Base-by-base conservation (phyloP, 2,329 filamentous ascomycete species). In the Colletotrichum camelliae region DNA sequence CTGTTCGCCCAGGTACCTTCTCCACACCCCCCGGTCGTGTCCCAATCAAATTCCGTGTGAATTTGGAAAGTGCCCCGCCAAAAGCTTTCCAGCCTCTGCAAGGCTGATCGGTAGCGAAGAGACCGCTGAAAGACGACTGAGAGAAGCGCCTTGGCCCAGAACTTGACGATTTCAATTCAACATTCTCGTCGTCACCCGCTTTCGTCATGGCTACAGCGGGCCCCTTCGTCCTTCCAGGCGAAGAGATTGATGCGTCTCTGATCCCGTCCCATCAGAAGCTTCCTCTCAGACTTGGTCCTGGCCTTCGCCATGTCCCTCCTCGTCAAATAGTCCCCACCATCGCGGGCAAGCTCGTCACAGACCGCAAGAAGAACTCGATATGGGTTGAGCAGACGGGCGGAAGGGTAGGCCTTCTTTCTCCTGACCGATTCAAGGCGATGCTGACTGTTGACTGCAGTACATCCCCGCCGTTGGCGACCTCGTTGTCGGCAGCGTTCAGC, bases 401-500 rank as follows among this genome's bases (percentile, higher is more conserved):
- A 70, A 89, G 94, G 77, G 94, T 95, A 88, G 60, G 61, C 16
- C 4, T 27, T n/a, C n/a, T 62, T 12, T 18, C 18, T n/a, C 15
- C 8, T 10, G 35, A 27, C 15, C 9, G 24, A 8, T 39, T 10
- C 33, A 64, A 10, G 27, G n/a, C 29, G 1, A 13, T 13, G n/a
- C 74, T 87, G 82, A 77, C 78, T 82, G 24, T 10, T 9, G 27
- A 18, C 81, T 81, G 48, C 69, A 97, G 91, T 99, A 98, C 82
- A 88, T 92, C 43, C 95, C 97, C 15, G 90, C 92, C 21, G 87
- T 90, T n/a, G 93, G 94, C 82, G 97, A 99, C 84, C 91, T 98
- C 64, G 93, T 98, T 78, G 95, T 99, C 82, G 96, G 95, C 75
- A 96, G 95, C 78, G 89, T 98, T 79, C 92, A 94, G 81, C 94